Conservation (phyloP, 495 filamentous ascomycete genomes). For the Aspergillus haitiensis region DNA sequence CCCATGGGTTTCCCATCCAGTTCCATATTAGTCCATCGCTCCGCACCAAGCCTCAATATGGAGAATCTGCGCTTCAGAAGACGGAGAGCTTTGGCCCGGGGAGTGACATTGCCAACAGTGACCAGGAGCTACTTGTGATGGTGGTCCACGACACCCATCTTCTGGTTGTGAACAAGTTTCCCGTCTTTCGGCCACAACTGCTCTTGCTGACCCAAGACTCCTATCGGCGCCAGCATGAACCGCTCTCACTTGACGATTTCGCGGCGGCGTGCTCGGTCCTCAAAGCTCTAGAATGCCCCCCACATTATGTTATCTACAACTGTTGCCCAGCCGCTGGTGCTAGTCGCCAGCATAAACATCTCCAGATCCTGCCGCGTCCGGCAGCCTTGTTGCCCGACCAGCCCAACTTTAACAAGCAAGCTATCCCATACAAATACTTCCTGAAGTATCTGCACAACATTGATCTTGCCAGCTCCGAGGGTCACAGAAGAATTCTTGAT, state of each 20-base stretch:
- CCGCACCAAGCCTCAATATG: constrained; percentile 7
- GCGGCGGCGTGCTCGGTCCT: constrained; percentile 25
- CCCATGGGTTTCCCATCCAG: constrained; percentile 8
- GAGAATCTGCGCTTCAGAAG: constrained; percentile 1
- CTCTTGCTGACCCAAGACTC: constrained; percentile 42
- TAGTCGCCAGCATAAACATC: constrained; percentile 47
- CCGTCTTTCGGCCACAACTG: constrained; percentile 39
- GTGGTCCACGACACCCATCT: constrained; percentile 29
- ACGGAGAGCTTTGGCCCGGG: constrained; percentile 10
- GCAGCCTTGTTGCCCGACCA: constrained; percentile 22
- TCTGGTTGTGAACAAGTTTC: constrained; percentile 43
- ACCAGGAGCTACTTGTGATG: neutral
- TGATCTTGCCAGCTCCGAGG: neutral
- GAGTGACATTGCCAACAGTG: constrained; percentile 9
- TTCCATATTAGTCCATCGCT: constrained; percentile 11
- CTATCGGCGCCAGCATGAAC: constrained; percentile 36
- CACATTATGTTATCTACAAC: constrained; percentile 38
- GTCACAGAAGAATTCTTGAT: constrained; percentile 9
- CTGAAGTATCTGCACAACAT: constrained; percentile 2
- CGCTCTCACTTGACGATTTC: constrained; percentile 24
- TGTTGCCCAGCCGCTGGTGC: constrained; percentile 38
- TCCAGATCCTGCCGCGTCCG: constrained; percentile 39
- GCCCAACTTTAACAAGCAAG: constrained; percentile 10
- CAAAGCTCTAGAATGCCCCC: constrained; percentile 14
- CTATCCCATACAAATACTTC: constrained; percentile 7